Evolutionary conservation across 768 basidiomycete genomes (phyloP).

Genomic region (Termitomyces sp.): DNA sequence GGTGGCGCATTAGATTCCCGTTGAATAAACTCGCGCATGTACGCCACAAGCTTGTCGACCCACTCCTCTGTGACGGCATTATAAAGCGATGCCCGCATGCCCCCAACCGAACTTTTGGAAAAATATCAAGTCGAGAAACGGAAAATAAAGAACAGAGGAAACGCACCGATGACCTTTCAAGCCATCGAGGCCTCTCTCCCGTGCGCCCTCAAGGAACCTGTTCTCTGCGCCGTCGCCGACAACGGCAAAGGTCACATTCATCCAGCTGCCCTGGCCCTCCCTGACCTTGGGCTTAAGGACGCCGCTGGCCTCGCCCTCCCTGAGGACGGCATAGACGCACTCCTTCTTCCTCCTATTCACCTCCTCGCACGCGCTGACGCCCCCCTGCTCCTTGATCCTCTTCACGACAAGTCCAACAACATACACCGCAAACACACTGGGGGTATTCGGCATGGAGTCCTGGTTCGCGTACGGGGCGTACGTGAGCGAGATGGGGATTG

Average conservation of each 20-base stretch:
- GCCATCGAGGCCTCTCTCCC: slow-evolving; percentile 72
- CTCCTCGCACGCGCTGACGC: slow-evolving; percentile 57
- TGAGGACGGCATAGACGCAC: slow-evolving; percentile 69
- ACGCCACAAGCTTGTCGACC: slow-evolving; percentile 53
- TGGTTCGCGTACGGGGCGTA: slow-evolving; percentile 81
- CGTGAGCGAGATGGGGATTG: slow-evolving; percentile 72
- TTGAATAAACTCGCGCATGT: slow-evolving; percentile 52
- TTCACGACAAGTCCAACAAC: slow-evolving; percentile 81
- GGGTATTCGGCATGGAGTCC: slow-evolving; percentile 86
- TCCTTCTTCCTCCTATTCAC: slow-evolving; percentile 69
- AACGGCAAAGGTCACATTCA: slow-evolving; percentile 90
- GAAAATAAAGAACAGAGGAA: background rate
- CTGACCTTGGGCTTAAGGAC: slow-evolving; percentile 68
- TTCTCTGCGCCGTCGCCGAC: slow-evolving; percentile 67
- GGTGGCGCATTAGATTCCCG: background rate
- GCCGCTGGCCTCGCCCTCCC: slow-evolving; percentile 65
- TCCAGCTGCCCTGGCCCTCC: slow-evolving; percentile 79
- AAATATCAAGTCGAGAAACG: background rate
- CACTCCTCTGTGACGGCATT: slow-evolving; percentile 81
- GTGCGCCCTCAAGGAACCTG: slow-evolving; percentile 76
- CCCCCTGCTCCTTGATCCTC: slow-evolving; percentile 60
- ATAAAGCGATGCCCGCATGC: slow-evolving; percentile 79
- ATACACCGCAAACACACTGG: slow-evolving; percentile 88
- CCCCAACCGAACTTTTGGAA: slow-evolving; percentile 48
- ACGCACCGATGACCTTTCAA: slow-evolving; percentile 90